Conservation (phyloP, 2,329 filamentous ascomycete species). For the Colletotrichum spinosum region DNA sequence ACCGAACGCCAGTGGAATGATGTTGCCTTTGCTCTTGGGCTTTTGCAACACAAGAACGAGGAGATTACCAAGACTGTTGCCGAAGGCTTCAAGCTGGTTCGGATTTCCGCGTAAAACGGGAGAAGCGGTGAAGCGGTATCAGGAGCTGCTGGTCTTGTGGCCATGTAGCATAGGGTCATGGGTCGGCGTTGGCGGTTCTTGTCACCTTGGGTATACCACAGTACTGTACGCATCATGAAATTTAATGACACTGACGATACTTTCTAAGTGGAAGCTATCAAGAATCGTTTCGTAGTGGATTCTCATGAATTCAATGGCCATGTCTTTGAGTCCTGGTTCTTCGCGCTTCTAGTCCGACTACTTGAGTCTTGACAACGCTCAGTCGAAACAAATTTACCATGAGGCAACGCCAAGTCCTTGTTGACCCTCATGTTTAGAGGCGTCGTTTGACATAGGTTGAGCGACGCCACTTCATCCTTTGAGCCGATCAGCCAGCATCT, state of each 20-base stretch:
- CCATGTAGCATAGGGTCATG: conserved; percentile 30
- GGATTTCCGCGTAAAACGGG: conserved; percentile 63
- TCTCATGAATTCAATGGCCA: too few relatives aligned
- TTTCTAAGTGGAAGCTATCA: background rate
- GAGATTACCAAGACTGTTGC: conserved; percentile 82
- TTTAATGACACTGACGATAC: conserved; percentile 32
- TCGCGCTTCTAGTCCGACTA: too few relatives aligned
- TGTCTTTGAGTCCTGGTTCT: too few relatives aligned
- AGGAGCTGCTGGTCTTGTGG: conserved; percentile 20
- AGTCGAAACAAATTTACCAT: too few relatives aligned
- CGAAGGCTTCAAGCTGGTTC: conserved; percentile 81
- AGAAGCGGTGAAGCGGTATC: background rate
- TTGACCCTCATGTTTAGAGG: too few relatives aligned
- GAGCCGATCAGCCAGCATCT: too few relatives aligned
- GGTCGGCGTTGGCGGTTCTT: conserved; percentile 32
- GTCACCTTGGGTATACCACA: conserved; percentile 33
- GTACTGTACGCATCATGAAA: conserved; percentile 31
- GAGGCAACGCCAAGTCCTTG: too few relatives aligned
- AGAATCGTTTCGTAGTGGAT: too few relatives aligned
- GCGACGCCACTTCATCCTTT: too few relatives aligned
- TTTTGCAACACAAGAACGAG: conserved; percentile 93
- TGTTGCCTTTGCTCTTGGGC: conserved; percentile 89
- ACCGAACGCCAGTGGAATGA: conserved; percentile 98
- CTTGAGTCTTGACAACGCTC: too few relatives aligned
- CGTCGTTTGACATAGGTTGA: too few relatives aligned